phyloP scores from a whole-genome alignment of 345 rosid genomes.

The Zanthoxylum bungeanum region DNA sequence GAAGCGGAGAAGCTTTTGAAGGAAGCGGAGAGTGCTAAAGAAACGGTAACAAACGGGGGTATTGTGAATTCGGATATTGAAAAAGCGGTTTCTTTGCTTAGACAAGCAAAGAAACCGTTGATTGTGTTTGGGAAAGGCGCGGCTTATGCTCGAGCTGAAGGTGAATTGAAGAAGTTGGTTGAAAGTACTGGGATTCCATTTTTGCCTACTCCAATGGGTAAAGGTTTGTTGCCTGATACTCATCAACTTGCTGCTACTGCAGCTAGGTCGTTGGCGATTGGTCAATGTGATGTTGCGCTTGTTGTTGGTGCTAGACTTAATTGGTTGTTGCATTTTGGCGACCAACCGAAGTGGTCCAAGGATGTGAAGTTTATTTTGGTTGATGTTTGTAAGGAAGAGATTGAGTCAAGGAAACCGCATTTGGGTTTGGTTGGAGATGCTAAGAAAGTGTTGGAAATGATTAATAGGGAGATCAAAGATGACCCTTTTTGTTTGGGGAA shows the following conservation, averaged over 20 bases:
- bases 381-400: conserved; percentile 76
- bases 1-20: conserved; percentile 58
- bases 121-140: conserved; percentile 96
- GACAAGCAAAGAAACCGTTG: conserved; percentile 81
- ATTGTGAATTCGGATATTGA: conserved; percentile 49
- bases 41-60: conserved; percentile 14
- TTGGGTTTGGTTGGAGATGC: conserved; percentile 86
- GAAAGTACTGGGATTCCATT: conserved; percentile 82
- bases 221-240: conserved; percentile 88
- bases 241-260: conserved; percentile 88
- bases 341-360: conserved; percentile 86
- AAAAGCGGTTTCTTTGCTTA: conserved; percentile 54
- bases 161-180: conserved; percentile 65
- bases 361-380: conserved; percentile 82
- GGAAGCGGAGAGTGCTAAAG: conserved; percentile 21
- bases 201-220: conserved; percentile 97
- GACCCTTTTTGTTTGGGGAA: conserved; percentile 85
- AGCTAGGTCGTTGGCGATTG: conserved; percentile 93
- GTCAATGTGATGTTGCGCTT: conserved; percentile 89
- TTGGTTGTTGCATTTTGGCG: conserved; percentile 95
- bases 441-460: conserved; percentile 55
- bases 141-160: conserved; percentile 77
- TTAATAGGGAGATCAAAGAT: conserved; percentile 81
- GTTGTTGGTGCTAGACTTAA: conserved; percentile 94
- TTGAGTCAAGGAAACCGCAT: conserved; percentile 71